Conservation (phyloP, 1,284 basidiomycete species). For the Mycosarcoma mackinlayi region DNA sequence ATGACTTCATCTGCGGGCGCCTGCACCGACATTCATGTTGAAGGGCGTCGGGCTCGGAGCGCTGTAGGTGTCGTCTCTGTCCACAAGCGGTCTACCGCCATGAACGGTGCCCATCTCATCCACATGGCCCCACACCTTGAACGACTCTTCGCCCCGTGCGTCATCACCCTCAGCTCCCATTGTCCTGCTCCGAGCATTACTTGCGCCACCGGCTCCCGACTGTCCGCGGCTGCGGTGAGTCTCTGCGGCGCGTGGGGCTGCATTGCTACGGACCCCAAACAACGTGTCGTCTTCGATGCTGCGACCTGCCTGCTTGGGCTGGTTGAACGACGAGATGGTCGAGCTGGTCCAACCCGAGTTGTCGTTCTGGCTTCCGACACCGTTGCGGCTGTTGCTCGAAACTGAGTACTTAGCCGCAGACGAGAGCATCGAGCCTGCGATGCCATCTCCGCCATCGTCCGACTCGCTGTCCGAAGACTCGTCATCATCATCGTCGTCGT, state of each 20-base stretch:
- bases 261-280: conserved; percentile 56
- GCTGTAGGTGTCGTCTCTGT: conserved; percentile 58
- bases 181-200: background rate
- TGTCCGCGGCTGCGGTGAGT: conserved; percentile 6
- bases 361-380: conserved; percentile 32
- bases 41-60: conserved; percentile 59
- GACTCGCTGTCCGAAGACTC: conserved; percentile 46
- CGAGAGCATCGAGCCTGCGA: conserved; percentile 39
- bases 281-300: conserved; percentile 65
- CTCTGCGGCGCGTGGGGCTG: conserved; percentile 24
- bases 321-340: conserved; percentile 47
- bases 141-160: conserved; percentile 29
- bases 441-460: conserved; percentile 32
- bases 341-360: conserved; percentile 51
- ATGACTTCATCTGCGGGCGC: conserved; percentile 14
- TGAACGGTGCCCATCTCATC: conserved; percentile 59
- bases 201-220: conserved; percentile 1
- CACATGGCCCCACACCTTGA: conserved; percentile 51
- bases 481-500: conserved; percentile 50
- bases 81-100: conserved; percentile 54
- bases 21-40: conserved; percentile 36
- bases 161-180: conserved; percentile 7
- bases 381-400: conserved; percentile 46
- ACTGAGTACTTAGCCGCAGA: conserved; percentile 42
- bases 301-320: conserved; percentile 42